These are phyloP conservation scores for Saccharomycopsis lassenensis DNA, from an alignment of 805 yeast species.

Conservation along the genomic window DNA sequence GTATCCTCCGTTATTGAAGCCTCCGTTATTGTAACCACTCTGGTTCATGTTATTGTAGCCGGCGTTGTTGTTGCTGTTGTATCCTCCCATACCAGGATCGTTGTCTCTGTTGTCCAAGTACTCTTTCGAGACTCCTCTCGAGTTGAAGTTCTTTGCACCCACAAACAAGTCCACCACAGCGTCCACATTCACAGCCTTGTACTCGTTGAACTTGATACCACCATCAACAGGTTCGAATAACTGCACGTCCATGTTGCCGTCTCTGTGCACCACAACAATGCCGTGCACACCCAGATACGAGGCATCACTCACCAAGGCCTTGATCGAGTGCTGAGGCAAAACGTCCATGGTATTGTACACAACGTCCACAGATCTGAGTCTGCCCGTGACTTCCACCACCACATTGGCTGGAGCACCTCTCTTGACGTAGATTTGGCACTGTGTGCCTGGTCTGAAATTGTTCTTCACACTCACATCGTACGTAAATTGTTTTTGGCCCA, in stretches of 20 bases:
- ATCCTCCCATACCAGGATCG: not conserved
- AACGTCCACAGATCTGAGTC: slow-evolving; percentile 29
- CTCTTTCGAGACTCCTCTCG: slow-evolving; percentile 1
- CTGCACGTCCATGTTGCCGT: slow-evolving; percentile 53
- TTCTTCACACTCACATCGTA: too few species aligned
- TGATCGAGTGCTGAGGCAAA: slow-evolving; percentile 31
- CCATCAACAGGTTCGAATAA: slow-evolving; percentile 61
- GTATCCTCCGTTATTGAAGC: slow-evolving; percentile 23
- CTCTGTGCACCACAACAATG: slow-evolving; percentile 50
- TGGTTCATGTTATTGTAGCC: slow-evolving; percentile 15
- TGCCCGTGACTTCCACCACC: slow-evolving; percentile 30
- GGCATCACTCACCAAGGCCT: slow-evolving; percentile 54
- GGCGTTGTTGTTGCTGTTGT: not conserved
- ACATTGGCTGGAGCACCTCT: slow-evolving; percentile 35
- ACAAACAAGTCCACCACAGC: slow-evolving; percentile 53
- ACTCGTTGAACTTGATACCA: slow-evolving; percentile 78
- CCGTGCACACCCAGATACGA: slow-evolving; percentile 73
- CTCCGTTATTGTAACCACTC: slow-evolving; percentile 17
- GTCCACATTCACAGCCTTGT: slow-evolving; percentile 52
- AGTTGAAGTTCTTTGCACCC: slow-evolving; percentile 27
- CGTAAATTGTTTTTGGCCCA: too few species aligned
- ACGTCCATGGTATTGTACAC: slow-evolving; percentile 33
- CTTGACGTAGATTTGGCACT: slow-evolving; percentile 38
- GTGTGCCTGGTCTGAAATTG: slow-evolving; percentile 19
- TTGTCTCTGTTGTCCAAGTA: too few species aligned